phyloP scores from a whole-genome alignment of 805 yeast genomes.

The Lipomyces oligophaga region DNA sequence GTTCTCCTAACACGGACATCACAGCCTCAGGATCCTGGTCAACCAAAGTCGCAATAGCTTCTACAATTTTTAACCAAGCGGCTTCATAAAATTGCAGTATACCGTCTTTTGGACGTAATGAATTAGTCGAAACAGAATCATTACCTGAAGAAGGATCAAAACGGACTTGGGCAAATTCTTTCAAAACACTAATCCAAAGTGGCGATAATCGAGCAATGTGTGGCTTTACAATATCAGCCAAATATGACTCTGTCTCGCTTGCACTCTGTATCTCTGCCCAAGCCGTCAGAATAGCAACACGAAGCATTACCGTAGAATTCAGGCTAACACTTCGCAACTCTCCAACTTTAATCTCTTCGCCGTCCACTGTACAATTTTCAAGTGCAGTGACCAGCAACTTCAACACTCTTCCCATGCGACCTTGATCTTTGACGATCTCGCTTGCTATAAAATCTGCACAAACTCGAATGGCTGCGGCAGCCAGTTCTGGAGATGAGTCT shows the following conservation, averaged over 20 bases:
- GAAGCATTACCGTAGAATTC: slow-evolving; percentile 38
- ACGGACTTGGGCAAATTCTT: slow-evolving; percentile 67
- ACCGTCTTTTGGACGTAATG: slow-evolving; percentile 12
- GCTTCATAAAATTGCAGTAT: slow-evolving; percentile 46
- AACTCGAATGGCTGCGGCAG: slow-evolving; percentile 71
- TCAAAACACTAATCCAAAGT: slow-evolving; percentile 71
- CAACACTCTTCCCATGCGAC: slow-evolving; percentile 53
- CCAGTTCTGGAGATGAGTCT: slow-evolving; percentile 68
- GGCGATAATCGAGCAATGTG: slow-evolving; percentile 62
- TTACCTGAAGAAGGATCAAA: slow-evolving; percentile 44
- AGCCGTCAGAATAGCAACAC: slow-evolving; percentile 40
- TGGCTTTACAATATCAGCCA: slow-evolving; percentile 43
- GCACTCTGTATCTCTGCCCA: slow-evolving; percentile 43
- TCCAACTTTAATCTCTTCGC: slow-evolving; percentile 36
- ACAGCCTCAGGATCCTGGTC: slow-evolving; percentile 49
- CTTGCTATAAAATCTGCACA: slow-evolving; percentile 71
- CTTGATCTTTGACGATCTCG: slow-evolving; percentile 47
- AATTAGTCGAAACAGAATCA: slow-evolving; percentile 2
- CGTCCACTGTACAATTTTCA: slow-evolving; percentile 45
- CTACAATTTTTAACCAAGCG: slow-evolving; percentile 74
- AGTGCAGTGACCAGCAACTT: slow-evolving; percentile 63
- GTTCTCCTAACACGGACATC: slow-evolving; percentile 49
- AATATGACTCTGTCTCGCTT: slow-evolving; percentile 32
- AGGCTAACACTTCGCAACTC: slow-evolving; percentile 37
- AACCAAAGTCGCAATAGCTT: slow-evolving; percentile 65